Conservation (phyloP, 2,329 filamentous ascomycete genomes). For the Botrytis squamosa region DNA sequence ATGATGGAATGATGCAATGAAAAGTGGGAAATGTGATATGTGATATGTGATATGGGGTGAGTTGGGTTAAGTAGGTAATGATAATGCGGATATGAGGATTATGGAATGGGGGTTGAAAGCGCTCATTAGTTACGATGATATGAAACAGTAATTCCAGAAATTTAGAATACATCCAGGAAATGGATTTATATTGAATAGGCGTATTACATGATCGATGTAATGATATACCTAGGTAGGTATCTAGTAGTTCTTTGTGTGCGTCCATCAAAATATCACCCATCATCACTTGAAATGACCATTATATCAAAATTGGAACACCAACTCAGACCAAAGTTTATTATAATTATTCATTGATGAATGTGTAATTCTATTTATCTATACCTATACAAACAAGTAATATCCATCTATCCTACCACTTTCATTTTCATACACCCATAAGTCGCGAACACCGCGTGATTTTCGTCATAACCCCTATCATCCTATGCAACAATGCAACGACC, state of each 20-base stretch:
- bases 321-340: background rate
- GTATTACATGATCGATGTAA: background rate
- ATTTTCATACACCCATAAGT: slow-evolving; percentile 2
- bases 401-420: background rate
- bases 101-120: background rate
- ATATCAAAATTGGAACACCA: background rate
- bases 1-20: no score
- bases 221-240: no score
- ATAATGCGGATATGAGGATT: background rate
- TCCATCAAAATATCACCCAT: background rate
- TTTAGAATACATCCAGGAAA: background rate
- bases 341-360: slow-evolving; percentile 1
- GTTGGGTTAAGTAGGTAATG: background rate
- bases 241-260: background rate
- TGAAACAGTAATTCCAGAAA: background rate
- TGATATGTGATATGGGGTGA: no score
- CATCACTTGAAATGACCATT: background rate
- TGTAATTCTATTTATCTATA: slow-evolving; percentile 2
- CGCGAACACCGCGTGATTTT: background rate
- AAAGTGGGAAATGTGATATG: no score
- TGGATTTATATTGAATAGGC: background rate
- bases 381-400: slow-evolving; percentile 1
- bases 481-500: background rate
- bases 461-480: background rate
- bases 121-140: background rate